Base-by-base conservation (phyloP, 2,329 filamentous ascomycete genomes). In the Penicillium olsonii region DNA sequence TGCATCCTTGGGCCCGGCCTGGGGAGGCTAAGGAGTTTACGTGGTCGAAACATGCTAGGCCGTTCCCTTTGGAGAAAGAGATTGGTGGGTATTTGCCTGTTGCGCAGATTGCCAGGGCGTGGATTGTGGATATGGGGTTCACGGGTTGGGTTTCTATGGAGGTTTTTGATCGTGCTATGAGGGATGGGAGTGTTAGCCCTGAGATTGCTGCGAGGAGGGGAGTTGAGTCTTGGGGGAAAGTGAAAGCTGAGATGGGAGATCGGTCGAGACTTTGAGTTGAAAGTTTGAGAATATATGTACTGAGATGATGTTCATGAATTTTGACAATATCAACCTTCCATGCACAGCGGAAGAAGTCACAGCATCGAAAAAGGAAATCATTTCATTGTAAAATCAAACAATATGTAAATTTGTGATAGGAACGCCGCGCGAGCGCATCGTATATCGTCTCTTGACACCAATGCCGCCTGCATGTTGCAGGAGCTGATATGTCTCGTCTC, bases 321-420 rank as follows among this genome's bases (percentile, higher is more conserved):
- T 14, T 5, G 8, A 24, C 8, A 8, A 5, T 5, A 24, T 24
- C 22, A 8, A 8, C 22, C 4, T 24, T 24, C 12, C 27, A 45
- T 29, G 27, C 35, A 40, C 22, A 44, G 17, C 10, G 9, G 39
- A 27, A 26, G 20, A 26, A 4, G 12, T n/a, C 29, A 7, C 14
- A n/a, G n/a, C 29, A 6, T n/a, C n/a, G 29, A n/a, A 10, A 20
- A 44, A 39, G 3, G 22, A 33, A 26, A 46, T 19, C 33, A 18
- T 4, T 37, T 19, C 37, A 39, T 46, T 33, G 33, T 48, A 26
- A 50, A 50, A 40, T 73, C 63, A 84, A 50, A 84, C 61, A 52
- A 95, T 83, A 62, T 91, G 77, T 60, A 95, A 74, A 75, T 96
- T 96, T 41, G 79, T 81, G 61, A 97, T 88, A 55, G 82, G 78